Evolutionary conservation across 352 stramenopile genomes (phyloP), one percentile per base, ranked within the genome.

Genomic region (Phytopythium kandeliae): DNA sequence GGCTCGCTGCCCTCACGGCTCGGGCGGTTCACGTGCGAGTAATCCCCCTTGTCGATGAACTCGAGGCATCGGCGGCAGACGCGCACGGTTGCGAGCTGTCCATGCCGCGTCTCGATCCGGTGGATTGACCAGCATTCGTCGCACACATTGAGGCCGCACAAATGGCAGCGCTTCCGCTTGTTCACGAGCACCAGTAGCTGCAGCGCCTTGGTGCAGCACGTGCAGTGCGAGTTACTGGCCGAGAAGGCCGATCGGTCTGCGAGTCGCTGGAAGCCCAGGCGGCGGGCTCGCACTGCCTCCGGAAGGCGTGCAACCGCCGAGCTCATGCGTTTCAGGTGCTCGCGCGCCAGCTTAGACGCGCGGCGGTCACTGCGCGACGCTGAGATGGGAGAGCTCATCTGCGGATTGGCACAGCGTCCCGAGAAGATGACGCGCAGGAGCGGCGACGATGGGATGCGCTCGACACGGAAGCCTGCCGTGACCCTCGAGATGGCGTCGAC

Each of bases 191-290:
- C n/a, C n/a, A 57, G 36, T 13, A 59, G 37, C 7, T 37, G 25
- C 24, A 85, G 46, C 28, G 55, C 64, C 38, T 63, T 66, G 11
- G 62, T 78, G 38, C 76, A 88, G 51, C 65, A 74, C 19, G 70
- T 62, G 45, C 76, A 87, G 38, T 60, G 66, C 8, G 60, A 28
- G 42, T 82, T 88, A 7, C 54, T 66, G 3, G 67, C 54, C 0
- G 62, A 36, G 26, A 84, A 60, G 1, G 56, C 48, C 16, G 45
- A 54, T 13, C 56, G 48, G 44, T 85, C 61, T 0, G 70, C 62
- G 0, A 84, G 64, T 15, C 67, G 52, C 43, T 86, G 77, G 1
- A 71, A 55, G 7, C 71, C 71, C 24, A 88, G 62, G 0, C 77
- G 64, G 5, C 69, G 69, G 11, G 71, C 58, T 1, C 64, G 69